Evolutionary conservation across 352 stramenopile genomes (phyloP).

Genomic region (Phytophthora macrochlamydospora): DNA sequence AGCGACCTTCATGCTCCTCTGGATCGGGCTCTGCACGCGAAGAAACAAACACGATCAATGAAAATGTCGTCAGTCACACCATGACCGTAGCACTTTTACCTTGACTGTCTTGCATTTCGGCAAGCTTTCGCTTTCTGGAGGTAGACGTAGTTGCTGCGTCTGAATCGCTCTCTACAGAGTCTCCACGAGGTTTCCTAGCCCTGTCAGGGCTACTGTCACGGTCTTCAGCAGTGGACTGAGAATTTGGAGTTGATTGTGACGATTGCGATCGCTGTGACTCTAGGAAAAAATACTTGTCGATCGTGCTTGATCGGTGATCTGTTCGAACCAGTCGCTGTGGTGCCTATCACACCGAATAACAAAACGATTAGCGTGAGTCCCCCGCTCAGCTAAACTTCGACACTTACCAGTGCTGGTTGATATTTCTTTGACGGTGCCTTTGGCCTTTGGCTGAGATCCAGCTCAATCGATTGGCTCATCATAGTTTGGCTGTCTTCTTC

Average conservation of each 20-base stretch:
- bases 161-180: slow-evolving; percentile 4
- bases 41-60: slow-evolving; percentile 4
- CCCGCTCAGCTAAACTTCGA: background rate
- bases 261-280: slow-evolving; percentile 64
- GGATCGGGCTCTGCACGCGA: slow-evolving; percentile 31
- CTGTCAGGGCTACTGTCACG: slow-evolving; percentile 10
- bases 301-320: slow-evolving; percentile 84
- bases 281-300: slow-evolving; percentile 87
- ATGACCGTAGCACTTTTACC: slow-evolving; percentile 9
- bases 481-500: slow-evolving; percentile 31
- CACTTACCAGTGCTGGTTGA: slow-evolving; percentile 57
- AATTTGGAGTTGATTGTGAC: slow-evolving; percentile 31
- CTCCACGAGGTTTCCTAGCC: slow-evolving; percentile 6
- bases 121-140: slow-evolving; percentile 38
- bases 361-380: background rate
- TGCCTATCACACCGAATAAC: slow-evolving; percentile 41
- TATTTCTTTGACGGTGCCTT: slow-evolving; percentile 73
- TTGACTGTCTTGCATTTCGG: slow-evolving; percentile 29
- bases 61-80: background rate
- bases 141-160: slow-evolving; percentile 4
- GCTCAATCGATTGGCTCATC: slow-evolving; percentile 49
- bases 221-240: slow-evolving; percentile 21
- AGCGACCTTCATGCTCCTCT: slow-evolving; percentile 35
- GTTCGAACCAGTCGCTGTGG: slow-evolving; percentile 84
- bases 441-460: slow-evolving; percentile 63